Evolutionary conservation across 1,284 basidiomycete genomes (phyloP), one percentile per base, ranked within the genome.

Genomic region (Coriolopsis trogii): DNA sequence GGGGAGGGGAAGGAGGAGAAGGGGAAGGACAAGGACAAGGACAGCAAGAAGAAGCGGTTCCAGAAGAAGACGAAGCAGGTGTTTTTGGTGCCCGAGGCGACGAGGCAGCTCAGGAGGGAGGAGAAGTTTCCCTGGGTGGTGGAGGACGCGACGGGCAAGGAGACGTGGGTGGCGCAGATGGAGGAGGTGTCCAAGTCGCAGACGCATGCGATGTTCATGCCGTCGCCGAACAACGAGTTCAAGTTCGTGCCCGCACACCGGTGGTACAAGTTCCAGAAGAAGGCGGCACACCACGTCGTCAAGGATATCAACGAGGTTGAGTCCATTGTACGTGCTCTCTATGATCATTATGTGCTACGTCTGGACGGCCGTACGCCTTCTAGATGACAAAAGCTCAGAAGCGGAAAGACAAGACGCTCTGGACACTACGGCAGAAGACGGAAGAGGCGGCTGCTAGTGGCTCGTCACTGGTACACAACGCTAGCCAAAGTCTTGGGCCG

Each of bases 211-310:
- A 69, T 75, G 68, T 73, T 75, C 63, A 89, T 90, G 87, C 88
- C 87, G 33, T 81, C 85, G 13, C 79, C 82, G 42, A 82, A 84
- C 63, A 79, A 87, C 52, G 77, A 85, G 28, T 94, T 94, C 78
- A 86, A 89, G 65, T 93, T 94, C 69, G 85, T 94, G 7, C 87
- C 91, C 16, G 85, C 89, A 4, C 84, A 92, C 67, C 79, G 92
- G 41, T 94, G 89, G 87, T 95, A 94, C 75, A 91, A 91, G 69
- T 93, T 94, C 66, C 88, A 89, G 71, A 91, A 90, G 74, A 86
- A 84, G 62, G 79, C 88, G 38, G 85, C 84, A 55, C 84, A 91
- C 63, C 76, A 82, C 60, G 76, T 90, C 28, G 83, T 90, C 26
- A 83, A 88, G 37, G 80, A 79, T 43, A 64, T 81, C 34, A 83